A percentile compares a stretch with the other conserved stretches of the same genome.
These are phyloP conservation scores for Marasmius tenuissimus DNA, from an alignment of 1,284 basidiomycete genomes.

Conservation along the genomic window DNA sequence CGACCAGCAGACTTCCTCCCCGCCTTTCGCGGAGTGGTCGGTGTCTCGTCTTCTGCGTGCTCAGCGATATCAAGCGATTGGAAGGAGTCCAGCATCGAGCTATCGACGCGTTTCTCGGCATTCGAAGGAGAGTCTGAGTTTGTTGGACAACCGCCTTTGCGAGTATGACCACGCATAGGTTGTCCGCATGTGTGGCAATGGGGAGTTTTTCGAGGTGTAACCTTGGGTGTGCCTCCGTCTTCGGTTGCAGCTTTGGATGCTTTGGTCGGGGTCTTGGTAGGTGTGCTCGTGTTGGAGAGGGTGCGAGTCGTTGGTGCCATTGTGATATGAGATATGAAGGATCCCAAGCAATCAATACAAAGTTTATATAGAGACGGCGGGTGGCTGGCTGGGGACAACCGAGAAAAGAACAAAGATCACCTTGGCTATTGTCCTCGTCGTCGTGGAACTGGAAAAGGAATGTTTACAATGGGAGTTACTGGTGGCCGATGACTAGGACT, in stretches of 20 bases:
- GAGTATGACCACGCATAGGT: constrained; percentile 49
- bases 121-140: constrained; percentile 31
- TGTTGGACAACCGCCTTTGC: constrained; percentile 56
- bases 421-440: no score
- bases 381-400: neutral
- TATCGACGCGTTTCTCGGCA: constrained; percentile 25
- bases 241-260: neutral
- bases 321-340: neutral
- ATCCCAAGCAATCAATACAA: neutral
- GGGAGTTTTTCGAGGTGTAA: constrained; percentile 42
- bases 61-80: neutral
- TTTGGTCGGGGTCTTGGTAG: constrained; percentile 7
- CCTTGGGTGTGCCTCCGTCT: constrained; percentile 18
- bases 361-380: neutral
- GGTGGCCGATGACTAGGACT: no score
- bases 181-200: constrained; percentile 54
- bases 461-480: no score
- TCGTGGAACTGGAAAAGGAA: no score
- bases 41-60: neutral
- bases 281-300: constrained; percentile 3
- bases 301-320: constrained; percentile 11
- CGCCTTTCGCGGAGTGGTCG: neutral
- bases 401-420: no score
- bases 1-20: constrained; percentile 1
- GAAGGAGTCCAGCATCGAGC: neutral